Percentiles rank a stretch among this genome's conserved stretches.
phyloP scores from a whole-genome alignment of 2,329 filamentous ascomycete species.

The Arthrobotrys musiformis region DNA sequence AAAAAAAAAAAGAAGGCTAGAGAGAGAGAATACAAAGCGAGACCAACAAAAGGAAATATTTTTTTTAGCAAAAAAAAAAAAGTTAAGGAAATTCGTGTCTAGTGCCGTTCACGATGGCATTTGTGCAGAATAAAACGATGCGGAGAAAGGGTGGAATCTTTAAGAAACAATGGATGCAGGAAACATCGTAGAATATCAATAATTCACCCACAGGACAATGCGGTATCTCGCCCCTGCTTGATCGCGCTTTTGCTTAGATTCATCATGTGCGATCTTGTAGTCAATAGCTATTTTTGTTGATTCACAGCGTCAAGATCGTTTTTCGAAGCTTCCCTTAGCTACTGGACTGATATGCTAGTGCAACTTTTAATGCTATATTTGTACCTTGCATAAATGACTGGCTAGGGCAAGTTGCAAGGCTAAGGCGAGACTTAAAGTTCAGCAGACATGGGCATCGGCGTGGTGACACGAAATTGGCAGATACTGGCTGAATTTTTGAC shows the following conservation, averaged over 20 bases:
- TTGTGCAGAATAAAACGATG: constrained; percentile 43
- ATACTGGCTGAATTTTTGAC: constrained; percentile 34
- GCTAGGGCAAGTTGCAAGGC: constrained; percentile 19
- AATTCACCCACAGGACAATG: constrained; percentile 38
- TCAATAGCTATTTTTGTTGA: constrained; percentile 48
- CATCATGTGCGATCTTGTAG: constrained; percentile 44
- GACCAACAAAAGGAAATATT: background rate
- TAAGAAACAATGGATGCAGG: constrained; percentile 32
- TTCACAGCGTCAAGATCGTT: constrained; percentile 48
- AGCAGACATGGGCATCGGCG: constrained; percentile 19
- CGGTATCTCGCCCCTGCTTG: constrained; percentile 34
- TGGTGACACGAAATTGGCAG: constrained; percentile 34
- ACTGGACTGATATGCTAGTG: constrained; percentile 1
- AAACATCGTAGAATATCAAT: constrained; percentile 35
- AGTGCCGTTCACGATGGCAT: constrained; percentile 14
- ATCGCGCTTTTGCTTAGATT: constrained; percentile 41
- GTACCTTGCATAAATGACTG: constrained; percentile 26
- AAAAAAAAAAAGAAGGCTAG: background rate
- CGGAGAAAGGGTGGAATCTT: constrained; percentile 46
- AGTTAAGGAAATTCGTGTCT: constrained; percentile 55
- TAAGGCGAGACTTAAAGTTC: background rate
- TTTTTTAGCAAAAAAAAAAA: constrained; percentile 25
- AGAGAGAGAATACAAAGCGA: constrained; percentile 34
- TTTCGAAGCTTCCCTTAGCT: constrained; percentile 4
- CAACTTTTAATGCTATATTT: constrained; percentile 43